A percentile compares a stretch with the other conserved stretches of the same genome.
These are phyloP conservation scores for Nissolia schottii DNA, from an alignment of 306 rosid species.

Conservation along the genomic window DNA sequence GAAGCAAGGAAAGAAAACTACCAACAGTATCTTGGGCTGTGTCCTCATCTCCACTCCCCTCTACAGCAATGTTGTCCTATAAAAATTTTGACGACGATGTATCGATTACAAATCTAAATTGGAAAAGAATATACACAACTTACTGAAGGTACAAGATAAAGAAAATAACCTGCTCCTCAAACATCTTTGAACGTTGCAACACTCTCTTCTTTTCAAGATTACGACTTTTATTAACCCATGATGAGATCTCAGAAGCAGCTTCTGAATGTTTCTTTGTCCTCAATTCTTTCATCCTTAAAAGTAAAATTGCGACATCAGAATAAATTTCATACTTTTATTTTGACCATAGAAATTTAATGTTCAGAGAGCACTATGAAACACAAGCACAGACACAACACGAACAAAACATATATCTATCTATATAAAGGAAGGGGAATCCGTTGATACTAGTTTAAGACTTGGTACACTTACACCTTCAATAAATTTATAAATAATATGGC, in stretches of 20 bases:
- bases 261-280: constrained; percentile 67
- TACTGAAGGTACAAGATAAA: not conserved
- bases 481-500: too few relatives aligned
- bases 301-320: constrained; percentile 2
- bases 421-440: too few relatives aligned
- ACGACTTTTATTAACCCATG: constrained; percentile 87
- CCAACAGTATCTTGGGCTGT: constrained; percentile 36
- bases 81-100: constrained; percentile 22
- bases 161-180: constrained; percentile 83
- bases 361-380: too few relatives aligned
- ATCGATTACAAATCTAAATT: constrained; percentile 10
- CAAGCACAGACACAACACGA: too few relatives aligned
- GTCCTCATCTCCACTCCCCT: constrained; percentile 80
- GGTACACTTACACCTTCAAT: too few relatives aligned
- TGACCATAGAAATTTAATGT: not conserved
- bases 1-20: constrained; percentile 28
- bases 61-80: constrained; percentile 77
- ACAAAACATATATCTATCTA: too few relatives aligned
- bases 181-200: constrained; percentile 71
- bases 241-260: constrained; percentile 58
- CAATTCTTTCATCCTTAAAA: constrained; percentile 68
- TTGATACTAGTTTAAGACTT: too few relatives aligned
- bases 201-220: constrained; percentile 75
- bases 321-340: not conserved
- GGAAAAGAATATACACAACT: not conserved